phyloP scores from a whole-genome alignment of 176 grass and related monocot species.

The Aegilops bicornis region DNA sequence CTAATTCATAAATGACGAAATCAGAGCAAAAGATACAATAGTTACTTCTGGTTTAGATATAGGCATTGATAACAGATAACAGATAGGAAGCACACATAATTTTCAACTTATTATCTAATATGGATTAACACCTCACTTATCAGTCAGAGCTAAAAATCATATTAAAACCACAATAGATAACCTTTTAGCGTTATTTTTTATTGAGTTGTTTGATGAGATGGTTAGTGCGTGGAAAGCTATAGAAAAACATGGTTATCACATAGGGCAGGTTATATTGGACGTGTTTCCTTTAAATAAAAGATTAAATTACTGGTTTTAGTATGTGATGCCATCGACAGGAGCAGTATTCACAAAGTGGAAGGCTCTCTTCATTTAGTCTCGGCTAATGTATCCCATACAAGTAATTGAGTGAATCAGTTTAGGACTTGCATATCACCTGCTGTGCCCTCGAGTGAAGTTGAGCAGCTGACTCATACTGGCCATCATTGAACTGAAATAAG shows the following conservation, averaged over 20 bases:
- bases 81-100: background rate
- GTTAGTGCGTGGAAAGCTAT: background rate
- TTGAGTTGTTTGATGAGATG: slow-evolving; percentile 11
- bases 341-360: slow-evolving; percentile 1
- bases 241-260: background rate
- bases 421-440: slow-evolving; percentile 61
- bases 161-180: slow-evolving; percentile 12
- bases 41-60: background rate
- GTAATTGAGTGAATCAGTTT: background rate
- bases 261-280: background rate
- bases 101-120: background rate
- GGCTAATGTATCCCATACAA: no score
- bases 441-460: slow-evolving; percentile 89
- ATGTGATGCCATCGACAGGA: slow-evolving; percentile 10
- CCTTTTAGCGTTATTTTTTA: background rate
- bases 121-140: slow-evolving; percentile 8
- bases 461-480: slow-evolving; percentile 78
- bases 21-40: background rate
- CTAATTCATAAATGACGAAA: slow-evolving; percentile 24
- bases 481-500: slow-evolving; percentile 95
- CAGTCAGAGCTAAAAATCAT: background rate
- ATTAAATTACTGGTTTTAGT: slow-evolving; percentile 17
- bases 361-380: background rate
- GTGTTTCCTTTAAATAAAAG: background rate
- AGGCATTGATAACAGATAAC: background rate